These are phyloP conservation scores for Sporothrix phasma DNA, from an alignment of 2,329 filamentous ascomycete species.

Conservation along the genomic window DNA sequence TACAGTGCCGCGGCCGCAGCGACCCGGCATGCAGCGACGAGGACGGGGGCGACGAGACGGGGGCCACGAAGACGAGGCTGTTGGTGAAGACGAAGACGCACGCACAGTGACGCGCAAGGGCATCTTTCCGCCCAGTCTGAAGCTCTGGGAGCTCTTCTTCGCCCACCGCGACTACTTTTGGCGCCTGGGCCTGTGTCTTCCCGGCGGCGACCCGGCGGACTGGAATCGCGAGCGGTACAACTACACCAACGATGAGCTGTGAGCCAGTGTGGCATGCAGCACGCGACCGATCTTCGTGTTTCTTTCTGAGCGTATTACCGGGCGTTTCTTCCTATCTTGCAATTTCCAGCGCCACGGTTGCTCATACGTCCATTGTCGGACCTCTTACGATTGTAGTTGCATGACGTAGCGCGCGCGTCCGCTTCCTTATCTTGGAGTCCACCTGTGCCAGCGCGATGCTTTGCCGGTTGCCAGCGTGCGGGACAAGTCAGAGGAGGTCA, in stretches of 20 bases:
- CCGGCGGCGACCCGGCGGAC: slow-evolving; percentile 61
- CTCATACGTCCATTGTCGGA: background rate
- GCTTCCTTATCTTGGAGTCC: background rate
- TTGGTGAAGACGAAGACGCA: slow-evolving; percentile 13
- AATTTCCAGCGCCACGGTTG: background rate
- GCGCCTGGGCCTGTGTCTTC: slow-evolving; percentile 81
- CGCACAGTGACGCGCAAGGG: slow-evolving; percentile 28
- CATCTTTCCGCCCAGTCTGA: slow-evolving; percentile 50
- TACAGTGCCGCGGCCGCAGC: slow-evolving; percentile 58
- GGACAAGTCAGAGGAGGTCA: background rate
- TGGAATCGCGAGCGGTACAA: slow-evolving; percentile 48
- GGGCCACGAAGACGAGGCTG: slow-evolving; percentile 19
- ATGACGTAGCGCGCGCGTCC: slow-evolving; percentile 11
- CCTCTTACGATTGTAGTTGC: background rate
- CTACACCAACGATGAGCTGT: slow-evolving; percentile 22
- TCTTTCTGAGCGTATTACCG: background rate
- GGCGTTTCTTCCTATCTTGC: background rate
- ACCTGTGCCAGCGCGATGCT: background rate
- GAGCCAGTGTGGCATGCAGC: background rate
- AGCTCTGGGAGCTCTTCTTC: slow-evolving; percentile 88
- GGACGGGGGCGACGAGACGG: slow-evolving; percentile 30
- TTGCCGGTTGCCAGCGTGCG: background rate
- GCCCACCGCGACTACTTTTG: slow-evolving; percentile 96
- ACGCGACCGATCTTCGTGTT: background rate
- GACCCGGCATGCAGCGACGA: slow-evolving; percentile 65